Evolutionary conservation across 768 basidiomycete genomes (phyloP), one percentile per base, ranked within the genome.

Genomic region (Rhodotorula graminis): DNA sequence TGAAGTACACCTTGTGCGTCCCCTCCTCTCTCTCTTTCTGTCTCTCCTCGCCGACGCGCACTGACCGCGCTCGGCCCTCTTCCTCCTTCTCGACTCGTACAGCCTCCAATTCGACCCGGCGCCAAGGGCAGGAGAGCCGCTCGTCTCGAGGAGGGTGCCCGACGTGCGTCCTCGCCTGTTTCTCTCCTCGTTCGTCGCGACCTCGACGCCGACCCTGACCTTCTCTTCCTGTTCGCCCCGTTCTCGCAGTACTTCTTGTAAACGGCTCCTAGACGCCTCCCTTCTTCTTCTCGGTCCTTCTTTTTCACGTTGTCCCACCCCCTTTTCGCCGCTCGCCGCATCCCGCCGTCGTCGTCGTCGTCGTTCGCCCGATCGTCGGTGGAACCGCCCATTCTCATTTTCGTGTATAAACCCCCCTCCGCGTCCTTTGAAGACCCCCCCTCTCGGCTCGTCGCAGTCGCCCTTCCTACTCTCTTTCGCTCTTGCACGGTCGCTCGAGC

Each of bases 31-130:
- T 64, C 44, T 57, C 73, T 47, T n/a, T 57, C 40, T 63, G 19
- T 31, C 57, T 42, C n/a, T 60, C 16, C 27, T 61, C 47, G 25
- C 31, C 59, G 16, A 61, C 76, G 74, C 74, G n/a, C 59, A 49
- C 65, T 59, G 50, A 60, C 31, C 55, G 68, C 53, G 58, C 33
- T 60, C 21, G 9, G 21, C 44, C 44, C 44, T 18, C 15, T 46
- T 46, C 12, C 18, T 3, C 11, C 44, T 12, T 14, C 11, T 12
- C 14, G 8, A 9, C 14, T 14, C 44, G 8, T 49, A 25, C 77
- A 98, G 93, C 90, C 87, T 99, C 83, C 96, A 99, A 88, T 99
- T 98, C 83, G 96, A 99, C 83, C 96, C 96, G 80, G 96, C 96
- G 77, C 96, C 96, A 78, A 86, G 96, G 81, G 93, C 95, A 80